These are phyloP conservation scores for Paracorniculantispora psalliotae DNA, from an alignment of 2,329 filamentous ascomycete species.

Conservation along the genomic window DNA sequence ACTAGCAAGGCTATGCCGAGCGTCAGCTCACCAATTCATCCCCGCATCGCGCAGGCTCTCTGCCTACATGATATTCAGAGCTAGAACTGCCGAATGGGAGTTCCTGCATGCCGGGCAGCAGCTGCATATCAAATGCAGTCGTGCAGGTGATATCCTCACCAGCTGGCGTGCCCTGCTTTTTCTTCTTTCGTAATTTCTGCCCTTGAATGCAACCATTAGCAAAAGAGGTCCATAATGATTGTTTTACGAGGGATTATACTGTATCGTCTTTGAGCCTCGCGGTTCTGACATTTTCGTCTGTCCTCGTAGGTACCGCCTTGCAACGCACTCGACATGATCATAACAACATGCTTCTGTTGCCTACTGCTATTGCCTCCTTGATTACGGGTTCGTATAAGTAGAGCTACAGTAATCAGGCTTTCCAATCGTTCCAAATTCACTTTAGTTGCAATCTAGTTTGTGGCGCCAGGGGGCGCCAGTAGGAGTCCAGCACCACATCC, in stretches of 20 bases:
- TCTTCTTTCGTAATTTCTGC: not conserved
- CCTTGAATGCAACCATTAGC: not conserved
- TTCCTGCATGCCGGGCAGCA: not conserved
- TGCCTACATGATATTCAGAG: not conserved
- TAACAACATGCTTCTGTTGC: too few species aligned
- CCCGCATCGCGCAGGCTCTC: not conserved
- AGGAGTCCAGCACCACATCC: too few species aligned
- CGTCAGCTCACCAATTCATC: not conserved
- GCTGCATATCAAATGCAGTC: not conserved
- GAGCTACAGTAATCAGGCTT: too few species aligned
- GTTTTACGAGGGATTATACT: not conserved
- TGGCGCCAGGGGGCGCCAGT: too few species aligned
- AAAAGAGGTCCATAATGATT: rapidly evolving
- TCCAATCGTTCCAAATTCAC: too few species aligned
- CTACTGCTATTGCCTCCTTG: too few species aligned
- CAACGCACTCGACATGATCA: not conserved
- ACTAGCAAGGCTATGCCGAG: not conserved
- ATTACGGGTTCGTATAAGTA: too few species aligned
- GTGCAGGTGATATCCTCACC: not conserved
- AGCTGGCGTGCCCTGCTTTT: not conserved
- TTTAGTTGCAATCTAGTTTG: too few species aligned
- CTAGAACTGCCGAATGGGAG: not conserved
- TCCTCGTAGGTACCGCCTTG: not conserved
- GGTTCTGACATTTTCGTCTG: not conserved
- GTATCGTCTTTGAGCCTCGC: not conserved